Base-by-base conservation (phyloP, 2,329 filamentous ascomycete species). In the Calonectria naviculata region DNA sequence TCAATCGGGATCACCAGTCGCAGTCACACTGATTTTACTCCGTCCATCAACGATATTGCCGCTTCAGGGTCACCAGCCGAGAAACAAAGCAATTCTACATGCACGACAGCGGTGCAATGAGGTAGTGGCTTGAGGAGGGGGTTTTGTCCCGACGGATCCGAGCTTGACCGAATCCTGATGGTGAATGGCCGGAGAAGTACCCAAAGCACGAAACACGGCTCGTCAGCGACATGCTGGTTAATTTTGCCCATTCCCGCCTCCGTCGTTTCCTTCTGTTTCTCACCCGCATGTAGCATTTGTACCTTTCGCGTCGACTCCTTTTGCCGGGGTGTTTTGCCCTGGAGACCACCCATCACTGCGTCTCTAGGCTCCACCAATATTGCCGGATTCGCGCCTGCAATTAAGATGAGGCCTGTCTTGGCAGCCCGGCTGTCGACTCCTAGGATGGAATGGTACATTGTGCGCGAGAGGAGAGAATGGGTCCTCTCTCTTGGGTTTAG, bases 391-490 rank as follows among this genome's bases (percentile, higher is more conserved):
- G 65, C 67, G 54, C 63, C 70, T 71, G 70, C 74, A 76, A 76
- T 77, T 77, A 78, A 78, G 72, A 79, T 79, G 77, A 78, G 77
- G 75, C 76, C 64, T 73, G 67, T 73, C 74, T 78, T 76, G 68
- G 72, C 74, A 70, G 54, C 63, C 71, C 60, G 60, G 71, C 79
- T 36, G 41, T 71, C 56, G 1, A 62, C 36, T 71, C 77, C 76
- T 71, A 70, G 75, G 71, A 76, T 75, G 73, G 69, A 74, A 75
- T 80, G 78, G 76, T 83, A 74, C 56, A 63, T 44, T 56, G 38
- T 36, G 24, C 34, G 26, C 13, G 38, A 44, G 29, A 44, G 31
- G 31, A 42, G 64, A 66, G 28, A 66, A 56, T 46, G 64, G 64
- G 38, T 36, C 49, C 34, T 42, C 34, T 34, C 21, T 26, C 41